Base-by-base conservation (phyloP, 345 rosid genomes). In the Bruguiera gymnorhiza region DNA sequence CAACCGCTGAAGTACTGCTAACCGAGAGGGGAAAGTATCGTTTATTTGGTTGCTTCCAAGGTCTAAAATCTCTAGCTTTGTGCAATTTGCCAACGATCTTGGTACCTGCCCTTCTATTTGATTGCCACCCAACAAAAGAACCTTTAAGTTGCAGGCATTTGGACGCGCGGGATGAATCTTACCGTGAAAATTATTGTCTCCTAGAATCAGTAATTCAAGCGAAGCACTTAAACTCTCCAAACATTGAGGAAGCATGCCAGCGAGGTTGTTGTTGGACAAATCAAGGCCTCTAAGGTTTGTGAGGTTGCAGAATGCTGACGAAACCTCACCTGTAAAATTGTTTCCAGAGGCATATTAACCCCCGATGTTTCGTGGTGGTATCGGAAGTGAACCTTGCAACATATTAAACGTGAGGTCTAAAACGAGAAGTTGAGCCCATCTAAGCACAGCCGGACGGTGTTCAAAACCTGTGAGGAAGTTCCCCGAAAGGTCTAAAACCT, bases 211-310 rank as follows among this genome's bases (percentile, higher is more conserved):
- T 20, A 0, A 6, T 21, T 21, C 57, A 4, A 74, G 60, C 24
- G 6, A 18, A 1, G 24, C 48, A 67, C 59, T 60, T 3, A 71
- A 36, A 8, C 53, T 68, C 23, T 27, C 21, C 9, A 76, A 56
- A 66, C 81, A 82, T 19, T 3, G 32, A 2, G 83, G 79, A 52
- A 82, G 39, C 20, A 46, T 30, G 21, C 81, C 79, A 20, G 2
- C 69, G 54, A 82, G 72, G 39, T 72, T 72, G 70, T 77, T 82
- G 65, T 67, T 31, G 3, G 82, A 73, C 34, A 78, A 8, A 48
- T 61, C 80, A 60, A 80, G 80, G 29, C 13, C 8, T 0, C 29
- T 0, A 43, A 75, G 71, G 11, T 43, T 2, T 11, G 16, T 43
- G 5, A 43, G 18, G 5, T 11, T 43, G 18, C 76, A 78, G 11